Base-by-base conservation (phyloP, 2,329 filamentous ascomycete genomes). In the Alternaria sp. region DNA sequence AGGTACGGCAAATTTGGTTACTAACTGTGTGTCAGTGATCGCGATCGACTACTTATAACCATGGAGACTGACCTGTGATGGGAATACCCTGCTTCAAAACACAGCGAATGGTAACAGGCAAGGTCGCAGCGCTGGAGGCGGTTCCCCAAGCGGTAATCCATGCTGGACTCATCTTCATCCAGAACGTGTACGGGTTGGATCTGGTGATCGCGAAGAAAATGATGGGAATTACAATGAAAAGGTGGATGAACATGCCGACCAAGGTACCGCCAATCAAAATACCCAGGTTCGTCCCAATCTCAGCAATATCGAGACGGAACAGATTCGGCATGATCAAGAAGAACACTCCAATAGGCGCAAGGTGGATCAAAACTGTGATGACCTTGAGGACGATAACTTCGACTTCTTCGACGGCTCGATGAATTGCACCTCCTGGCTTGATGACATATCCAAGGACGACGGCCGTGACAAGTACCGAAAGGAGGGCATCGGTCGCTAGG, bases 101-200 rank as follows among this genome's bases (percentile, higher is more conserved):
- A 17, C 79, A 81, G 13, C 79, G 76, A 51, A 86, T 79, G 3
- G 85, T 86, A 13, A 86, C 81, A 0, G 85, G 81, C 21, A 87
- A 76, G 1, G 85, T 87, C 7, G 84, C 85, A 12, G 85, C 85
- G 2, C 83, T 85, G 1, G 84, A 86, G 1, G 85, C 84, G 11
- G 84, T 83, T 43, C 85, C 85, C 85, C 85, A 87, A 1, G 84
- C 85, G 1, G 85, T 86, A 54, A 86, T 78, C 85, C 85, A 87
- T 0, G 85, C 84, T 0, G 82, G 83, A 3, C 83, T 83, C 62
- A 80, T 82, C 62, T 80, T 83, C 62, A 84, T 17, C 84, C 85
- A 86, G 68, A 81, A 79, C 0, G 77, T 58, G 57, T 84, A 87
- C 0, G 84, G 83, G 66, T 87, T 87, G 62, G 75, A 71, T 54